Evolutionary conservation across 139 green algal genomes (phyloP), one percentile per base, ranked within the genome.

Genomic region (Volvox reticuliferus): DNA sequence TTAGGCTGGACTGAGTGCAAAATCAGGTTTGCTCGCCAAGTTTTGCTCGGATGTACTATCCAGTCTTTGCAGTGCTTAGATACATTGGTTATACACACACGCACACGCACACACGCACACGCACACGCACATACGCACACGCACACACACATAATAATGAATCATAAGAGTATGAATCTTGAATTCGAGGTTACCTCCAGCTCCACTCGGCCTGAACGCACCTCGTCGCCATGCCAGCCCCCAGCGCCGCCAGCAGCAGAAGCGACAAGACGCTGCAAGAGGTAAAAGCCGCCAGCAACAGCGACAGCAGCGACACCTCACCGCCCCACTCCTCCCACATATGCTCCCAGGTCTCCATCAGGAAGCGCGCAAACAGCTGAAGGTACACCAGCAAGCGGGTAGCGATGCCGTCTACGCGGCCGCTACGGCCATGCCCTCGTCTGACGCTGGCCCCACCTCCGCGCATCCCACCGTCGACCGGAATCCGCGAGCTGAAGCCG

Each of bases 231-330:
- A 97, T 96, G 86, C 93, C 95, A 36, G 87, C 28, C 1, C 81
- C 92, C 28, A 97, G 76, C 12, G 93, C 44, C 32, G 81, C 75
- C 67, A 96, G 80, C 82, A 93, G 92, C 44, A 92, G 20, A 22
- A 97, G 87, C 3, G 95, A 95, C 44, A 94, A 50, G 19, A 84
- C 90, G n/a, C 94, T 96, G 86, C 76, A 61, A n/a, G 89, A 80
- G 1, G 89, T 35, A 62, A 96, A 96, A 14, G 95, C 95, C 1
- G 95, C 91, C 36, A 95, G 44, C 85, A 97, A 91, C 82, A 97
- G 93, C 61, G 92, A 71, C 55, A 94, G 80, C 82, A 95, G 91
- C 20, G 44, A 89, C 16, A 94, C n/a, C 55, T 97, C 95, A 50
- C 93, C 24, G 3, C 93, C 93, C 94, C 93, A 96, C 16, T 82